These are phyloP conservation scores for Tolypocladium nubicola DNA, from an alignment of 2,329 filamentous ascomycete genomes.

Conservation along the genomic window DNA sequence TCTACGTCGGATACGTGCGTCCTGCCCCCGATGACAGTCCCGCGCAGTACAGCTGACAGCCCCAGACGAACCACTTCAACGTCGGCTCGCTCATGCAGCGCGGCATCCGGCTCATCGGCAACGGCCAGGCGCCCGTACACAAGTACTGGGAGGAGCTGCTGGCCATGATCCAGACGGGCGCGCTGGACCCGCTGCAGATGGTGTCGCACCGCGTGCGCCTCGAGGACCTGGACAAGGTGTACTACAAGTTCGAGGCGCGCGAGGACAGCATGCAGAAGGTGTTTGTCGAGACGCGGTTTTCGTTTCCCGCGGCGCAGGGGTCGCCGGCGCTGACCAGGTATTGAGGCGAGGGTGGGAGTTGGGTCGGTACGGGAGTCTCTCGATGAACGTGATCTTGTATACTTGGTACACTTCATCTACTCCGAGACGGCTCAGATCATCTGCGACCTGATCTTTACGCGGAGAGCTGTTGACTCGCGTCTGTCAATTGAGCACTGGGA, in stretches of 20 bases:
- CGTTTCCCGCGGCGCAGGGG: slow-evolving; percentile 31
- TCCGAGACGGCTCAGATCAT: too few relatives aligned
- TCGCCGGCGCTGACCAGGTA: slow-evolving; percentile 30
- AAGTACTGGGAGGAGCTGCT: slow-evolving; percentile 77
- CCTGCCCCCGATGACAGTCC: too few relatives aligned
- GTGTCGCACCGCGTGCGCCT: slow-evolving; percentile 66
- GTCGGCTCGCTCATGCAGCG: slow-evolving; percentile 78
- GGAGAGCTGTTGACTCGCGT: too few relatives aligned
- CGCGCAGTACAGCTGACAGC: background rate
- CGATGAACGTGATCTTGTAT: too few relatives aligned
- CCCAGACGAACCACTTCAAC: slow-evolving; percentile 68
- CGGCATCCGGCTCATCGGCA: slow-evolving; percentile 66
- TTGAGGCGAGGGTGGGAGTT: too few relatives aligned
- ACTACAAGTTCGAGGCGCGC: slow-evolving; percentile 48
- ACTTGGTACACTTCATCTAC: too few relatives aligned
- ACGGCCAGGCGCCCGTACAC: slow-evolving; percentile 62
- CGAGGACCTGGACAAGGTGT: slow-evolving; percentile 60
- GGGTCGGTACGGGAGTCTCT: too few relatives aligned
- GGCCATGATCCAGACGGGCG: slow-evolving; percentile 51
- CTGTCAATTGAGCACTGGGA: too few relatives aligned
- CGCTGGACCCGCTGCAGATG: slow-evolving; percentile 71
- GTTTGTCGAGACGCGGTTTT: slow-evolving; percentile 52
- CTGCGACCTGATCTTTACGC: too few relatives aligned
- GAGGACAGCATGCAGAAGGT: slow-evolving; percentile 74
- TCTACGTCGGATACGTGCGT: slow-evolving; percentile 49